Evolutionary conservation across 2,329 filamentous ascomycete species (phyloP), one percentile per base, ranked within the genome.

Genomic region (Fusarium sp.): DNA sequence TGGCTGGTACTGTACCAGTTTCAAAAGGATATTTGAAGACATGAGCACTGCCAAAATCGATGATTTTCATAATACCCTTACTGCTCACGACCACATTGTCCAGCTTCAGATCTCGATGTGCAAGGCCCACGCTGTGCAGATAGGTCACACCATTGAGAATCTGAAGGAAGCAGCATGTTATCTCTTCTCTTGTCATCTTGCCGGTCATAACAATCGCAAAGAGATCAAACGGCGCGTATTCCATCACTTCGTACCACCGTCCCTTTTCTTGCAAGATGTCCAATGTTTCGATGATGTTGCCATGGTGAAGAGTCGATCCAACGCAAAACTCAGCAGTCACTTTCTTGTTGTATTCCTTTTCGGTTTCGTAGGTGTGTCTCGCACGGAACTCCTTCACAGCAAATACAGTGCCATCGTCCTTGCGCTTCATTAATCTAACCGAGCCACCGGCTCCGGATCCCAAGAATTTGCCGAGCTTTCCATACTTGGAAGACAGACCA

Each of bases 171-270:
- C 91, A 91, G 80, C 96, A 99, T 6, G 90, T 91, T 65, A 98
- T 88, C 79, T 99, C 96, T 74, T 97, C 92, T 63, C 94, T 90
- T 42, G 89, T 89, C 96, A 99, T 99, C 81, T 94, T 97, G 37
- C 96, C 96, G 0, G 96, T 98, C 96, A 99, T 99, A 72, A 99
- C 96, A 70, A 97, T 97, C 14, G 96, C 96, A 78, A 99, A 99
- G 30, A 99, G 86, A 79, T 99, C 96, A 77, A 86, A 99, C 0
- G 96, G 96, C 13, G 94, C 96, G 77, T 97, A 99, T 78, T 99
- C 96, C 96, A 99, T 99, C 44, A 99, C 96, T 77, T 98, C 95
- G 76, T 94, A 99, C 94, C 96, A 99, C 70, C 92, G 94, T 53
- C 89, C 90, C 80, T 95, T 96, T 81, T 99, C 96, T 72, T 97